A percentile compares a stretch with the other conserved stretches of the same genome.
These are phyloP conservation scores for Cercospora citrullina DNA, from an alignment of 2,329 filamentous ascomycete species.

Conservation along the genomic window DNA sequence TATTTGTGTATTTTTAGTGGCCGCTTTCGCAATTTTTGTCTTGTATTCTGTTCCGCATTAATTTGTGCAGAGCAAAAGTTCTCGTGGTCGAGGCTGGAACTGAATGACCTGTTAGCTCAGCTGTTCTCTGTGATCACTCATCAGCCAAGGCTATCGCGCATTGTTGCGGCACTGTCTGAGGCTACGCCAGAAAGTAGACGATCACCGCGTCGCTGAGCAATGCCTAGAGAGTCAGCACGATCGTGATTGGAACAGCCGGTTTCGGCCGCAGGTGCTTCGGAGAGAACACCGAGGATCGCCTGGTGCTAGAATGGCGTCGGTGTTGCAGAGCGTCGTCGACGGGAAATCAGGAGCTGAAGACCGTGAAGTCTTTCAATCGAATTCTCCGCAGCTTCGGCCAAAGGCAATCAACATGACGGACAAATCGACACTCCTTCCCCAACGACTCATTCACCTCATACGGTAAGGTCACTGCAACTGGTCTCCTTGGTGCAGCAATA, in stretches of 20 bases:
- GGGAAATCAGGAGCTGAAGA: background rate
- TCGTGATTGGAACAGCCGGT: background rate
- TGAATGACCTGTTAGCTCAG: too few relatives aligned
- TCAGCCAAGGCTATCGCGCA: background rate
- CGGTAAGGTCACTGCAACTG: background rate
- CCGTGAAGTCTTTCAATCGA: too few relatives aligned
- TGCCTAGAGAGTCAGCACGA: background rate
- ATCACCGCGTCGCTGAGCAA: background rate
- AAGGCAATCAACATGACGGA: background rate
- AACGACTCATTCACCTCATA: background rate
- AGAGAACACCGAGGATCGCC: background rate
- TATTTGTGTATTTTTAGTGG: background rate
- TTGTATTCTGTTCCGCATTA: background rate
- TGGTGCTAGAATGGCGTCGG: background rate
- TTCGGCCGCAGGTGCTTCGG: background rate
- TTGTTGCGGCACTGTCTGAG: background rate
- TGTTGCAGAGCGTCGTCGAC: background rate
- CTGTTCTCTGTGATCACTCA: background rate
- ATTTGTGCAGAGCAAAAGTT: background rate
- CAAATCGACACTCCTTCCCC: background rate
- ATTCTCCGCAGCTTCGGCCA: too few relatives aligned
- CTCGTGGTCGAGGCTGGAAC: background rate
- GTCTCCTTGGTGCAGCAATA: background rate
- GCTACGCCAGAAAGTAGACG: background rate
- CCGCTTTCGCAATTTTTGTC: background rate